Base-by-base conservation (phyloP, 352 stramenopile species). In the Pythium inflatum region DNA sequence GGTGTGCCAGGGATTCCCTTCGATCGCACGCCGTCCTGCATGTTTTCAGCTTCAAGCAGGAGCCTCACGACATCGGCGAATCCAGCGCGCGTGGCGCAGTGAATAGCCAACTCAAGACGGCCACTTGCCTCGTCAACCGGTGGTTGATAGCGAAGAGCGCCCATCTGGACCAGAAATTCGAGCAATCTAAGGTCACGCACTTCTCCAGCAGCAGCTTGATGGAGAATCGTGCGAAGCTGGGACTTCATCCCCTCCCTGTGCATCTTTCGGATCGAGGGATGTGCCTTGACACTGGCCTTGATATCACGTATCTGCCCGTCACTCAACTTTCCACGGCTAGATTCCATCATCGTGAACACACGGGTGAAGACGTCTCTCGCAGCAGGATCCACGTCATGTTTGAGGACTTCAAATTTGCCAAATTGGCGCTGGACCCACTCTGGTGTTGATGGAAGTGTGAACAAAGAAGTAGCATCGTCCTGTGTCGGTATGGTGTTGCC, bases 111-210 rank as follows among this genome's bases (percentile, higher is more conserved):
- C n/a, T 58, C 50, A 2, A 11, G 25, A n/a, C 18, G 13, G 11
- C 48, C 12, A 38, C 25, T 22, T 9, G 6, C 45, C 14, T 31
- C 24, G 6, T 33, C 45, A 28, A 27, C 5, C 6, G 4, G 6
- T 28, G 50, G 50, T 20, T 58, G 28, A 18, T 24, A 28, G 1
- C 20, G 2, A 5, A 59, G 51, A n/a, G 51, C 51, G 1, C 51
- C 51, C 51, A 59, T 59, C 31, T 59, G 51, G 20, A 59, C 30
- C 8, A 59, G 30, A 30, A 30, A 59, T 22, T 59, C 51, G 5
- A 59, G 31, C 3, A 59, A 12, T 1, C 33, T 30, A 13, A 12
- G 20, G n/a, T 59, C n/a, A 5, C 9, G 51, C 3, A n/a, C 11
- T 11, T 2, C 2, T 5, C 51, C 51, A 11, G 31, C 31, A 30